These are phyloP conservation scores for Schizophyllum commune DNA, from an alignment of 1,284 basidiomycete species.

Conservation along the genomic window DNA sequence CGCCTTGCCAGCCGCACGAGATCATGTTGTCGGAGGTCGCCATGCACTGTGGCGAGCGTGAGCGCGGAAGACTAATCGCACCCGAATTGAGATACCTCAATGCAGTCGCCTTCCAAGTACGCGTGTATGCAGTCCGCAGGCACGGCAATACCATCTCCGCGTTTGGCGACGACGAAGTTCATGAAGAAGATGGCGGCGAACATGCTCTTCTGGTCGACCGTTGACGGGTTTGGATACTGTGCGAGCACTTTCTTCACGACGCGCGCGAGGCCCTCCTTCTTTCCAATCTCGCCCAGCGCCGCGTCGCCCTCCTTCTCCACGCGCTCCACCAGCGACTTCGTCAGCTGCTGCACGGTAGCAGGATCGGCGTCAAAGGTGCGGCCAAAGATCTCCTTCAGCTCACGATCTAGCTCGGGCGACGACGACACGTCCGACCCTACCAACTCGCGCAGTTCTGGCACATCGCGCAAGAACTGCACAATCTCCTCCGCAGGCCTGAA, in stretches of 20 bases:
- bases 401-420: background rate
- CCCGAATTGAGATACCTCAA: background rate
- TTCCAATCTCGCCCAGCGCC: constrained; percentile 14
- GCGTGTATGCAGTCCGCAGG: constrained; percentile 63
- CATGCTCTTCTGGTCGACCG: constrained; percentile 43
- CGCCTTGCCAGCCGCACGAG: background rate
- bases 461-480: constrained; percentile 33
- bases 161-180: constrained; percentile 48
- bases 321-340: constrained; percentile 27
- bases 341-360: constrained; percentile 21
- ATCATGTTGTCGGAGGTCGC: background rate
- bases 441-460: constrained; percentile 39
- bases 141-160: constrained; percentile 55
- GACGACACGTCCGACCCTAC: constrained; percentile 5
- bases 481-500: constrained; percentile 45
- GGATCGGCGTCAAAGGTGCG: background rate
- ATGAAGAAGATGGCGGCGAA: constrained; percentile 56
- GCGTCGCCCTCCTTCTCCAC: constrained; percentile 10
- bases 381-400: constrained; percentile 20
- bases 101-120: constrained; percentile 44
- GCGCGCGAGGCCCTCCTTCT: constrained; percentile 23
- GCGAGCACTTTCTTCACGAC: constrained; percentile 27
- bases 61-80: background rate
- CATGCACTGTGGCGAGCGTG: background rate
- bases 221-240: constrained; percentile 36